Evolutionary conservation across 2,329 filamentous ascomycete genomes (phyloP).

Genomic region (Stemphylium beticola): DNA sequence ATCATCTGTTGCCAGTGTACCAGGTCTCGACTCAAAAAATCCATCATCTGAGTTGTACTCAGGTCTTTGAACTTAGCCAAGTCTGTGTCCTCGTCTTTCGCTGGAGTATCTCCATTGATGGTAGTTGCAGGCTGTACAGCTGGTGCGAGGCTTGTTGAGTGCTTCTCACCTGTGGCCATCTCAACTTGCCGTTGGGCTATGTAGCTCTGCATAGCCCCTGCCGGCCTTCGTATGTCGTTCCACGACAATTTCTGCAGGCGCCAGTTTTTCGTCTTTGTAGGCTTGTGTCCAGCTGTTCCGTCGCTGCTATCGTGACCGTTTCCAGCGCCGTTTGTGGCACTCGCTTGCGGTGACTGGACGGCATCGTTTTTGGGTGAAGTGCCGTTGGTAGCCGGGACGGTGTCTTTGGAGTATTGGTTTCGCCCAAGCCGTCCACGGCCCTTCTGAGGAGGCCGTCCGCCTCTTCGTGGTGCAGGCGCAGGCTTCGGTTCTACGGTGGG

Average conservation of each 20-base stretch:
- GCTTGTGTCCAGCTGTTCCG: conserved; percentile 61
- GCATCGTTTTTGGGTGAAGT: conserved; percentile 40
- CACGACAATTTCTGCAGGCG: conserved; percentile 71
- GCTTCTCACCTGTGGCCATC: conserved; percentile 67
- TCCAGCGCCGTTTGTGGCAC: conserved; percentile 38
- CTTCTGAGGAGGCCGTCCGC: conserved; percentile 44
- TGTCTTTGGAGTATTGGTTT: conserved; percentile 48
- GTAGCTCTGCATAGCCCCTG: conserved; percentile 84
- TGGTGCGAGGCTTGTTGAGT: conserved; percentile 26
- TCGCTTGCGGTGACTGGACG: conserved; percentile 41
- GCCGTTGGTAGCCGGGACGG: conserved; percentile 41
- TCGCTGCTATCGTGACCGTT: conserved; percentile 59
- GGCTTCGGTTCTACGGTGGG: conserved; percentile 34
- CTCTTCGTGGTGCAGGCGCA: conserved; percentile 39
- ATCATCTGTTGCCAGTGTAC: conserved; percentile 78
- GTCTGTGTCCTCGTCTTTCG: conserved; percentile 52
- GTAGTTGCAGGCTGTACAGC: conserved; percentile 30
- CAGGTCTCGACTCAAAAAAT: conserved; percentile 77
- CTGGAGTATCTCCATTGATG: conserved; percentile 32
- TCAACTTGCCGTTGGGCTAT: conserved; percentile 89
- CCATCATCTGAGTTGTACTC: conserved; percentile 88
- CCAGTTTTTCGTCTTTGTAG: conserved; percentile 65
- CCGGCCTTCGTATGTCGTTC: conserved; percentile 86
- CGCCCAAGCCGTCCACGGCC: conserved; percentile 44
- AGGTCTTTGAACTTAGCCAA: conserved; percentile 69